Evolutionary conservation across 2,329 filamentous ascomycete species (phyloP), one percentile per base, ranked within the genome.

Genomic region (Arthrobotrys entomopaga): DNA sequence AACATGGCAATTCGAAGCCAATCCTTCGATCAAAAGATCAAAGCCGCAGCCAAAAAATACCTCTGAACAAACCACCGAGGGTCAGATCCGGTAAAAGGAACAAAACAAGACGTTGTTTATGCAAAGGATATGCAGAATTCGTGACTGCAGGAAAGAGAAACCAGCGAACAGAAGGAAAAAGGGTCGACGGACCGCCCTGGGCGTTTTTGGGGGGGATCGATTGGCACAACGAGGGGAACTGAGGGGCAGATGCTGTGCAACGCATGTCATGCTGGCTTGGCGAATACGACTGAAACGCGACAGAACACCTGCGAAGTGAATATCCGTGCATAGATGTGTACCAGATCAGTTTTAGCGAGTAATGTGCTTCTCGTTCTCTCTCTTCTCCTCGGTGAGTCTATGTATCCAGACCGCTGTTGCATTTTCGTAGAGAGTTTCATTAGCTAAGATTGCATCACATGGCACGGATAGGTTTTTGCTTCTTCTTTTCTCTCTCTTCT

Each of bases 21-120:
- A 0, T 87, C 97, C 0, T 99, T 99, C 81, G 86, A 91, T 77
- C 84, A 87, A 65, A 87, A 91, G 79, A 93, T 99, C 19, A 89
- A 88, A 0, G 92, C 92, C 1, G 94, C 94, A 0, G 95, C 93
- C 77, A 92, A 92, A 83, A 99, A 98, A 82, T 97, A 95, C 83
- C 82, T 97, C 70, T 97, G 82, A 85, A 53, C 5, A 50, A 50
- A 19, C 46, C n/a, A 43, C 48, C 57, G 22, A 42, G 29, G 29
- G 29, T 34, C 29, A 34, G 29, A 34, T 10, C 57, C 29, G 42
- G 38, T 56, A 61, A 64, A 46, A 43, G 42, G 43, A 58, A 49
- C 43, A 43, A 65, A 57, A 65, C 49, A 52, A 19, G 34, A 11
- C 16, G 53, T 42, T 54, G 40, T 63, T 63, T 65, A 65, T 67